phyloP scores from a whole-genome alignment of 345 rosid species.

The Toxicodendron radicans region DNA sequence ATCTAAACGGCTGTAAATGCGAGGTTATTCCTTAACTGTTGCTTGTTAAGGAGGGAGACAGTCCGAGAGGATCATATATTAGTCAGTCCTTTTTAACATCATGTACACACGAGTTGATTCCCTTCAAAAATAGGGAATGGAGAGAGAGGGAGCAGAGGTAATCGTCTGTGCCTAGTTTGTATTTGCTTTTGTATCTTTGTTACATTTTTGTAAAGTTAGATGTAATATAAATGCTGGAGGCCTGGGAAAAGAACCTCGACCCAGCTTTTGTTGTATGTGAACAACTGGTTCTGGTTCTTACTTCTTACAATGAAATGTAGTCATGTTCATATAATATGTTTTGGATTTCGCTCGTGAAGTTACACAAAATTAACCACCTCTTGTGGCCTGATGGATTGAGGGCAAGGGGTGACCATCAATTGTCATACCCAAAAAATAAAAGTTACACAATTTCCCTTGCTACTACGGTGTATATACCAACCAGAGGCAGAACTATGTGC shows the following conservation, averaged over 20 bases:
- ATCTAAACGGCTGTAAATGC: slow-evolving; percentile 14
- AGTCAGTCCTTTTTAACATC: slow-evolving; percentile 2
- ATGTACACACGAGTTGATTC: slow-evolving; percentile 3
- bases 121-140: slow-evolving; percentile 5
- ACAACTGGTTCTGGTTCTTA: not conserved
- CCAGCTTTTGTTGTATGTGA: slow-evolving; percentile 24
- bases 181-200: not conserved
- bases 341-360: no score
- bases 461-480: no score
- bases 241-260: slow-evolving; percentile 25
- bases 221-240: slow-evolving; percentile 31
- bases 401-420: no score
- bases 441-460: no score
- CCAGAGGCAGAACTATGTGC: no score
- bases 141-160: not conserved
- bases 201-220: slow-evolving; percentile 38
- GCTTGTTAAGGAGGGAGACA: slow-evolving; percentile 10
- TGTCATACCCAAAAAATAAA: no score
- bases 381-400: no score
- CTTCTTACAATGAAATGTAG: not conserved
- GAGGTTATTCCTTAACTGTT: not conserved
- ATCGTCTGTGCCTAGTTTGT: not conserved
- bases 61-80: slow-evolving; percentile 11
- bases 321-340: not conserved
- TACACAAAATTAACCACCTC: no score